Base-by-base conservation (phyloP, 345 rosid genomes). In the Citrus inodora region DNA sequence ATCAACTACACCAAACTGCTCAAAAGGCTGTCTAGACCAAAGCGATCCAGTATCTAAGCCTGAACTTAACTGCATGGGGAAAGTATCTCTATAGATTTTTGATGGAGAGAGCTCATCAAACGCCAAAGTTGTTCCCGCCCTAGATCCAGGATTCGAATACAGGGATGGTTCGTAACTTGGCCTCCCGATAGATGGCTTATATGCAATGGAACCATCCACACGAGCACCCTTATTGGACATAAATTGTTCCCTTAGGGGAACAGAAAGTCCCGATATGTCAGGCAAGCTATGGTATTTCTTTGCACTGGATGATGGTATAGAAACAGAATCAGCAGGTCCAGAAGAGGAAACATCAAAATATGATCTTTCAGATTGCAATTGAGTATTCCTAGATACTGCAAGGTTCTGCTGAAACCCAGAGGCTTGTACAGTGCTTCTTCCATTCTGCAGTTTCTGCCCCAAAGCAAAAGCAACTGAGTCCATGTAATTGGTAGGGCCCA, bases 21-120 rank as follows among this genome's bases (percentile, higher is more conserved):
- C 98, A 84, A 88, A 93, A 61, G 98, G 99, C 84, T 97, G 98
- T 84, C 87, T 88, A 27, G 94, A 92, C 99, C 99, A 97, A 69
- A 97, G 90, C 8, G 99, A 96, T 77, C 92, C 90, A 10, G 88
- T 81, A 64, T 83, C 86, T 4, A 92, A 61, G 70, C 82, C 83
- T 73, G 91, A 77, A 73, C 80, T 81, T 37, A 77, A 58, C 70
- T 80, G 88, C 71, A 80, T 22, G 4, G 88, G 66, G 68, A 85
- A 85, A 27, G 86, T 67, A 84, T 85, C 94, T 74, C 87, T 82
- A 80, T 89, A 90, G 19, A 84, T 86, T 81, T 81, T 88, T 9
- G 89, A 82, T 30, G 88, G 88, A 76, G 90, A 87, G 58, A 82
- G 73, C 53, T 85, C 89, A 74, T 90, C 89, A 83, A 78, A 90